Conservation (phyloP, 2,329 filamentous ascomycete genomes). For the Fusarium equiseti region DNA sequence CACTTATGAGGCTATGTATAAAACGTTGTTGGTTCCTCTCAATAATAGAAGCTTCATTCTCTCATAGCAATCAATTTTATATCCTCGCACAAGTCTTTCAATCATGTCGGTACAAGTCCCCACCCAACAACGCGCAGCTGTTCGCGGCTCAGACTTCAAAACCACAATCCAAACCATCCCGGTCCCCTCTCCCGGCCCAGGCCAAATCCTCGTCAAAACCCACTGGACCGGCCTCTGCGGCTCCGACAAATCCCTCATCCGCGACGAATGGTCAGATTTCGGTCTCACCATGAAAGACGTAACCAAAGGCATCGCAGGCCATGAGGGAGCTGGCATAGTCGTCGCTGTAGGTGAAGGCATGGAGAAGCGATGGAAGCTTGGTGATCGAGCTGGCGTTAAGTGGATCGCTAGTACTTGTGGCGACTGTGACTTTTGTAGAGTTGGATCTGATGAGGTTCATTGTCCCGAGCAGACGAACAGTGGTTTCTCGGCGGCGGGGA, state of each 20-base stretch:
- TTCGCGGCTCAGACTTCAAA: slow-evolving; percentile 34
- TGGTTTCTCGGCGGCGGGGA: slow-evolving; percentile 88
- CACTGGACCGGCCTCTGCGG: slow-evolving; percentile 44
- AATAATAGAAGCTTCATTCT: not conserved
- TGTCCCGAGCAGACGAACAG: slow-evolving; percentile 80
- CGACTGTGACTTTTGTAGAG: slow-evolving; percentile 82
- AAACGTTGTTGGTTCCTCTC: not conserved
- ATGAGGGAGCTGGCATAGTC: slow-evolving; percentile 80
- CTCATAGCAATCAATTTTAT: rapidly evolving
- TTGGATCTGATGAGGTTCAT: slow-evolving; percentile 78
- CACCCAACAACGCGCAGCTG: slow-evolving; percentile 36
- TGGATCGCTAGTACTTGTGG: slow-evolving; percentile 91
- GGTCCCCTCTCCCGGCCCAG: slow-evolving; percentile 36
- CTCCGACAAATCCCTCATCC: slow-evolving; percentile 45
- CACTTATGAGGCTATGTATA: not conserved
- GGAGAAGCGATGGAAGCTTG: slow-evolving; percentile 75
- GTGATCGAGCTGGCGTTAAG: slow-evolving; percentile 86
- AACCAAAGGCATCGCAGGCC: slow-evolving; percentile 70
- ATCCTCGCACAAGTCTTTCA: rapidly evolving
- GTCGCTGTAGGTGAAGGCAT: slow-evolving; percentile 84
- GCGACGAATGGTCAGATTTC: slow-evolving; percentile 44
- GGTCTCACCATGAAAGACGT: slow-evolving; percentile 38
- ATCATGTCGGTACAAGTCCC: slow-evolving; percentile 34
- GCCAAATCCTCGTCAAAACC: slow-evolving; percentile 44
- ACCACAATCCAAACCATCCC: slow-evolving; percentile 32